Evolutionary conservation across 1,284 basidiomycete genomes (phyloP).

Genomic region (Cryptococcus depauperatus): DNA sequence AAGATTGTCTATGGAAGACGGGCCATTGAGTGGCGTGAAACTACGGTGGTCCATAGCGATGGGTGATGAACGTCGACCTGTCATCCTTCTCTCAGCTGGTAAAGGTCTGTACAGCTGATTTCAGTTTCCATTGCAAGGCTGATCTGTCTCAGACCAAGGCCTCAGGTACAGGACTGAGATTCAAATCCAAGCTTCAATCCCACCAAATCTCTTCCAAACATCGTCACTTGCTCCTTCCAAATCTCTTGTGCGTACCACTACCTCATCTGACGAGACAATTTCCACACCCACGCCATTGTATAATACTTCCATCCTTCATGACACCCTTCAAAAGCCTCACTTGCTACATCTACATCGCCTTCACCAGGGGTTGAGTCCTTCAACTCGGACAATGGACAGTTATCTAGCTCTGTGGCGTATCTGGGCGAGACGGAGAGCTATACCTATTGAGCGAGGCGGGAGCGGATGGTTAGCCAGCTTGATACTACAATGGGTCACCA

Average conservation of each 20-base stretch:
- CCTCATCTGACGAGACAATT: slow-evolving; percentile 7
- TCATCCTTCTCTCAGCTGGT: slow-evolving; percentile 16
- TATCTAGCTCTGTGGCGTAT: slow-evolving; percentile 73
- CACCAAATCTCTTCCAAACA: slow-evolving; percentile 55
- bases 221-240: slow-evolving; percentile 66
- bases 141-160: slow-evolving; percentile 46
- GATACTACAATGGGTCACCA: slow-evolving; percentile 61
- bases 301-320: slow-evolving; percentile 64
- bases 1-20: slow-evolving; percentile 48
- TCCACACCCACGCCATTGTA: slow-evolving; percentile 62
- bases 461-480: slow-evolving; percentile 63
- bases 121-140: background rate
- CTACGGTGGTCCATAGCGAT: slow-evolving; percentile 57
- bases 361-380: slow-evolving; percentile 53
- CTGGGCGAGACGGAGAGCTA: slow-evolving; percentile 85
- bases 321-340: slow-evolving; percentile 58
- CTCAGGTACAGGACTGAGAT: slow-evolving; percentile 63
- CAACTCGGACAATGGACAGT: slow-evolving; percentile 54
- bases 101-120: slow-evolving; percentile 16
- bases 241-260: slow-evolving; percentile 53
- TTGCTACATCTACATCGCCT: slow-evolving; percentile 63
- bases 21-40: slow-evolving; percentile 55
- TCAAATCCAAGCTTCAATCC: slow-evolving; percentile 63
- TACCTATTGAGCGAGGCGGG: slow-evolving; percentile 52
- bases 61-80: slow-evolving; percentile 49